Percentiles rank a stretch among this genome's conserved stretches.
These are phyloP conservation scores for Aspergillus biplanus DNA, from an alignment of 495 filamentous ascomycete genomes.

Conservation along the genomic window DNA sequence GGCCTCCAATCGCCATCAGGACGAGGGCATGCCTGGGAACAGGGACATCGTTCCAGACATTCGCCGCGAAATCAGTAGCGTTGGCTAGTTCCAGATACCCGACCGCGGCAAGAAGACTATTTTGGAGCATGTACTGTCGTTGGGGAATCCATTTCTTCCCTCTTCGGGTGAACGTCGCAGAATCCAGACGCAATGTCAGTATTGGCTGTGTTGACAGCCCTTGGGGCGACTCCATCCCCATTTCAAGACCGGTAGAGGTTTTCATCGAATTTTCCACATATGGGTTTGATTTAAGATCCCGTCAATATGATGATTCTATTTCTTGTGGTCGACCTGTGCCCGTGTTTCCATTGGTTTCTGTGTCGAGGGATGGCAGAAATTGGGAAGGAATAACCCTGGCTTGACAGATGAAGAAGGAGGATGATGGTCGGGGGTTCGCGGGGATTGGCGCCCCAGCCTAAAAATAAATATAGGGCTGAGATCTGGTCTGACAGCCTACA, in stretches of 20 bases:
- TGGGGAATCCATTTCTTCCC: neutral
- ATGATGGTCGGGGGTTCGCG: no score
- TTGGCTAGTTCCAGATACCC: constrained; percentile 57
- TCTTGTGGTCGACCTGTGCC: no score
- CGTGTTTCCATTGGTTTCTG: no score
- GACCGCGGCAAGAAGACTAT: constrained; percentile 50
- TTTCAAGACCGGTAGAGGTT: neutral
- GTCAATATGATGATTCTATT: no score
- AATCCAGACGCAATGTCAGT: neutral
- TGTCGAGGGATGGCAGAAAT: no score
- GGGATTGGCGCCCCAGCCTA: no score
- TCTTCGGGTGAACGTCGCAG: neutral
- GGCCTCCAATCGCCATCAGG: constrained; percentile 55
- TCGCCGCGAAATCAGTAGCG: constrained; percentile 56
- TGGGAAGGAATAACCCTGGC: no score
- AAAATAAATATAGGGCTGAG: no score
- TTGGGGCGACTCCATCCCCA: neutral
- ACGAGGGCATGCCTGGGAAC: constrained; percentile 48
- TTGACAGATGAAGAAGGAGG: no score
- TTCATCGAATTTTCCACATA: no score
- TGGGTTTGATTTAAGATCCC: no score
- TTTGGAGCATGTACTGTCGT: constrained; percentile 15
- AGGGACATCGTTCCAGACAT: constrained; percentile 56
- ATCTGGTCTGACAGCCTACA: no score
- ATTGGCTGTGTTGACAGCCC: neutral